These are phyloP conservation scores for Candida takata DNA, from an alignment of 805 yeast species.

Conservation along the genomic window DNA sequence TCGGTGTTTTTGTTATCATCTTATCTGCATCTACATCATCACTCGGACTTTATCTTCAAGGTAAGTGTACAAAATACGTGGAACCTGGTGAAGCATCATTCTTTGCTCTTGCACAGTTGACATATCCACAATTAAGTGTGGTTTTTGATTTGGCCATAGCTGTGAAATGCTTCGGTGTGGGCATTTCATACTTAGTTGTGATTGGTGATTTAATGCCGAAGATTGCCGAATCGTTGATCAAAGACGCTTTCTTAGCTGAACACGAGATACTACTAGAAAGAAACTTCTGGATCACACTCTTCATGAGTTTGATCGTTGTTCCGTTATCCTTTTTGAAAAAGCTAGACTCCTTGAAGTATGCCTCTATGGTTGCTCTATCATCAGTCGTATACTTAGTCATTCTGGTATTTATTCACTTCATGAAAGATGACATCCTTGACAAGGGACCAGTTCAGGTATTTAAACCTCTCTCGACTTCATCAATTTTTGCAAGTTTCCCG, in stretches of 20 bases:
- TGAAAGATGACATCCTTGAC: constrained; percentile 46
- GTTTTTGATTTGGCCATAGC: constrained; percentile 64
- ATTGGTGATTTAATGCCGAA: constrained; percentile 68
- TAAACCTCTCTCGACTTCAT: constrained; percentile 37
- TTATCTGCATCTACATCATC: constrained; percentile 65
- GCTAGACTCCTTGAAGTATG: constrained; percentile 77
- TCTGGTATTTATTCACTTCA: constrained; percentile 66
- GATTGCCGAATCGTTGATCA: constrained; percentile 31
- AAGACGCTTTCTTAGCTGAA: constrained; percentile 10
- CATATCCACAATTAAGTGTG: constrained; percentile 54
- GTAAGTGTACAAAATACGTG: constrained; percentile 47
- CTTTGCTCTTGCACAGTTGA: constrained; percentile 52
- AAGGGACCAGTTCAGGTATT: constrained; percentile 45
- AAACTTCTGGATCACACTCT: constrained; percentile 54
- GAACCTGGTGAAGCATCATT: constrained; percentile 54
- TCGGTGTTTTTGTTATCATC: constrained; percentile 51
- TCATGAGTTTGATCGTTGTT: constrained; percentile 38
- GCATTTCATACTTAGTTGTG: constrained; percentile 59
- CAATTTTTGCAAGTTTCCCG: constrained; percentile 72
- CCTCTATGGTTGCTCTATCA: constrained; percentile 74
- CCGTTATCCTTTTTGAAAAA: constrained; percentile 65
- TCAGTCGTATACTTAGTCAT: constrained; percentile 74
- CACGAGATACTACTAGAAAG: constrained; percentile 31
- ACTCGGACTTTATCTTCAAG: constrained; percentile 59
- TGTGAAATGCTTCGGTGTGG: constrained; percentile 66